These are phyloP conservation scores for Solanum infundibuliforme DNA, from an alignment of 257 asterid genomes.

Conservation along the genomic window DNA sequence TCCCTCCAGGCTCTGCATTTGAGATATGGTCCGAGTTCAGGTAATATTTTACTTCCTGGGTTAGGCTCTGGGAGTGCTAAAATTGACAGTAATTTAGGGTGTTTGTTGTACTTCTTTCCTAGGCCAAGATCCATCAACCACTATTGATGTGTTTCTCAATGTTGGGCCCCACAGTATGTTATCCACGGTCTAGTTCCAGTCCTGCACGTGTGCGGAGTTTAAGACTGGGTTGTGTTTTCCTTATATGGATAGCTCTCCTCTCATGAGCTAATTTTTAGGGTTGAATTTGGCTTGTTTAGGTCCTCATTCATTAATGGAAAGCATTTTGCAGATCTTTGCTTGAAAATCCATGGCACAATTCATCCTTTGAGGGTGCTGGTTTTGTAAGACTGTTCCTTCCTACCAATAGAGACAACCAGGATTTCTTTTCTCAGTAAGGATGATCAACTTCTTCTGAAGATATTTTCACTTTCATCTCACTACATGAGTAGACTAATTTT, in stretches of 20 bases:
- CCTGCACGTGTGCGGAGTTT: not conserved
- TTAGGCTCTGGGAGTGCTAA: not conserved
- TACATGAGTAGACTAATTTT: conserved; percentile 12
- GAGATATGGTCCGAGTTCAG: conserved; percentile 98
- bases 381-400: conserved; percentile 90
- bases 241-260: not conserved
- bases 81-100: not conserved
- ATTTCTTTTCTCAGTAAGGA: conserved; percentile 73
- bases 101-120: not conserved
- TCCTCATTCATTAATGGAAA: conserved; percentile 2
- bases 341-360: conserved; percentile 98
- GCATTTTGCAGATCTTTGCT: conserved; percentile 57
- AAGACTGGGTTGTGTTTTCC: not conserved
- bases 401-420: conserved; percentile 73
- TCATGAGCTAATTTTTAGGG: not conserved
- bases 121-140: not conserved
- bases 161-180: not conserved
- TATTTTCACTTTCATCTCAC: conserved; percentile 3
- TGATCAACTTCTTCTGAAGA: not conserved
- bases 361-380: conserved; percentile 95
- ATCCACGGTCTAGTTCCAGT: not conserved
- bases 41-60: conserved; percentile 16
- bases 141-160: not conserved
- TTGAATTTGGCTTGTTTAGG: not conserved
- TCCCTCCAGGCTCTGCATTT: conserved; percentile 72